These are phyloP conservation scores for Gaertneriomyces semiglobifer DNA, from an alignment of 192 early-diverging fungal species.

Conservation along the genomic window DNA sequence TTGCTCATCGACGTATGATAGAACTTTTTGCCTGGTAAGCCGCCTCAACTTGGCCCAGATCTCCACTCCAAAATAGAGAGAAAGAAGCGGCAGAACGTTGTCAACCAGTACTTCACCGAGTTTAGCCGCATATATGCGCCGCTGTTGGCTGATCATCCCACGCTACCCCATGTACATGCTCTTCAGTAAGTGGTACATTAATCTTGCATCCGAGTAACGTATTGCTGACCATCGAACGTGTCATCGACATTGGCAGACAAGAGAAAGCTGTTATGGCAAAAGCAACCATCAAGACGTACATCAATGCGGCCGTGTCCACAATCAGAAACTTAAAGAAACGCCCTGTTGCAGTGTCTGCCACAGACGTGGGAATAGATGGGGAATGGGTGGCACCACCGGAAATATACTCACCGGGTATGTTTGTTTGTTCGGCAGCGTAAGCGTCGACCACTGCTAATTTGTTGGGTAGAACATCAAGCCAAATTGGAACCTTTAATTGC, in stretches of 20 bases:
- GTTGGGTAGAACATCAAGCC: background rate
- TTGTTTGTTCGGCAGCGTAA: no score
- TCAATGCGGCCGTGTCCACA: slow-evolving; percentile 36
- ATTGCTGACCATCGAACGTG: slow-evolving; percentile 34
- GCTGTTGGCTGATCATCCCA: slow-evolving; percentile 15
- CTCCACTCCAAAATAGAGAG: slow-evolving; percentile 33
- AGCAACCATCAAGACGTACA: slow-evolving; percentile 20
- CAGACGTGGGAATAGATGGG: slow-evolving; percentile 65
- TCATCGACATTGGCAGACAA: slow-evolving; percentile 44
- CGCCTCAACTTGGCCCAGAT: slow-evolving; percentile 6
- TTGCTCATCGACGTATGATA: background rate
- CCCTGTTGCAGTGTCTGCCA: slow-evolving; percentile 35
- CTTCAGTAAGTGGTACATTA: slow-evolving; percentile 44
- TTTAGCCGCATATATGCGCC: slow-evolving; percentile 59
- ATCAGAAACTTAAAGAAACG: slow-evolving; percentile 56
- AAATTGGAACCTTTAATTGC: background rate
- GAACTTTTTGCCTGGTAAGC: background rate
- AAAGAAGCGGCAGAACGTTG: slow-evolving; percentile 33
- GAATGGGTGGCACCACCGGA: slow-evolving; percentile 36
- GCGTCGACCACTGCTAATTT: background rate
- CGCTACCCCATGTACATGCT: slow-evolving; percentile 54
- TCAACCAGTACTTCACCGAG: slow-evolving; percentile 39
- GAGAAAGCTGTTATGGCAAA: slow-evolving; percentile 21
- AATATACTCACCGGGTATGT: no score
- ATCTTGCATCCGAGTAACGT: background rate